Percentiles rank a stretch among this genome's conserved stretches.
phyloP scores from a whole-genome alignment of 2,329 filamentous ascomycete genomes.

The Hypoxylon sp. region DNA sequence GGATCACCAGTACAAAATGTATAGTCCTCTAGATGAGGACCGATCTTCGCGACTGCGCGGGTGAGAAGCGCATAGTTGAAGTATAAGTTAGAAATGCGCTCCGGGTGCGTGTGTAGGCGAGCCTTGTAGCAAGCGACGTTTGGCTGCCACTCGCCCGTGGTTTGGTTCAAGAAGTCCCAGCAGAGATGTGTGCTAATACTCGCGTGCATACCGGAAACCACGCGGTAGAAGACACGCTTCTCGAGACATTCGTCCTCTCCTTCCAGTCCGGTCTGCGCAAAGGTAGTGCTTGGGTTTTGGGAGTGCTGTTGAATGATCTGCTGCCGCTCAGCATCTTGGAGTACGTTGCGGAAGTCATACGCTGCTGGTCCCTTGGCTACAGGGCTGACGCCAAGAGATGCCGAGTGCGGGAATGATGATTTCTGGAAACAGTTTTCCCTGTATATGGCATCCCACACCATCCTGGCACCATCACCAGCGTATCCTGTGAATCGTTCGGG shows the following conservation, averaged over 20 bases:
- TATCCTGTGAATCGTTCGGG: conserved; percentile 97
- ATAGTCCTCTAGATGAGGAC: conserved; percentile 81
- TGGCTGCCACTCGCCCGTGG: conserved; percentile 89
- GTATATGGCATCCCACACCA: conserved; percentile 97
- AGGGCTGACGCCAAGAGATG: conserved; percentile 59
- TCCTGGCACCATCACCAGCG: conserved; percentile 80
- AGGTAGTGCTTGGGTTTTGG: conserved; percentile 62
- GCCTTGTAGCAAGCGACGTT: conserved; percentile 89
- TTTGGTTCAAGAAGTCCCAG: conserved; percentile 95
- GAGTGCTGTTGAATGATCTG: conserved; percentile 69
- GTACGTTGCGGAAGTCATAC: conserved; percentile 68
- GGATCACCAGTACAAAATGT: conserved; percentile 92
- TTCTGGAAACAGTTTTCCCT: conserved; percentile 93
- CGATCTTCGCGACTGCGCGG: conserved; percentile 89
- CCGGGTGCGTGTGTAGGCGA: conserved; percentile 84
- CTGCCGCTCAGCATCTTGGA: conserved; percentile 67
- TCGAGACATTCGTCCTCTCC: conserved; percentile 93
- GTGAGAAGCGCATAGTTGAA: conserved; percentile 99
- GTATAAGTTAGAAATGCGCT: conserved; percentile 96
- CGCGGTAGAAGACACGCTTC: conserved; percentile 97
- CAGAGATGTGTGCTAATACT: conserved; percentile 97
- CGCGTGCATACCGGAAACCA: conserved; percentile 97
- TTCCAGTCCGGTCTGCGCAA: conserved; percentile 73
- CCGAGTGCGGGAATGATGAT: conserved; percentile 68
- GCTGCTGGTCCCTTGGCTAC: conserved; percentile 61